Evolutionary conservation across 768 basidiomycete species (phyloP).

Genomic region (Tylopilus cervinicoccineus): DNA sequence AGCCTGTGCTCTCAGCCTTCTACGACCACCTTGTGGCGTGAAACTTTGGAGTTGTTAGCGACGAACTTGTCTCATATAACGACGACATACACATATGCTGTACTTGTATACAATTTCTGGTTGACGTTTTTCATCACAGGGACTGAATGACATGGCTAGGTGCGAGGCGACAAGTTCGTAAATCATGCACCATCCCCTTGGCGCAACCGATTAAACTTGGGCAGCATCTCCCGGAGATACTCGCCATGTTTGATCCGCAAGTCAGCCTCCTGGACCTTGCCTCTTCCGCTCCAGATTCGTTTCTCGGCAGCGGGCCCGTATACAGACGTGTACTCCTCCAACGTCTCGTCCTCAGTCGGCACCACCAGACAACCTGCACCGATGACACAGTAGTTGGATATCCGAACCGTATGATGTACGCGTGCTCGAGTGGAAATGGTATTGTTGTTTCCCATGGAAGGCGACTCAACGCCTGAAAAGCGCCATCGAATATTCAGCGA

Average conservation of each 20-base stretch:
- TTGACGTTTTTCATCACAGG: no score
- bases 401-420: constrained; percentile 76
- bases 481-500: background rate
- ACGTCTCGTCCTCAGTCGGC: constrained; percentile 70
- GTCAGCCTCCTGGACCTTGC: constrained; percentile 78
- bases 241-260: constrained; percentile 85
- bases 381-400: constrained; percentile 78
- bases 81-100: no score
- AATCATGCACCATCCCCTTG: constrained; percentile 50
- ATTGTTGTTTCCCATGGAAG: constrained; percentile 80
- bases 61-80: background rate
- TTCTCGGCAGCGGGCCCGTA: constrained; percentile 76
- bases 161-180: background rate
- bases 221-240: constrained; percentile 88
- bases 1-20: constrained; percentile 13
- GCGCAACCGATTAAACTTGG: constrained; percentile 79
- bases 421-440: constrained; percentile 81
- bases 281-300: constrained; percentile 81
- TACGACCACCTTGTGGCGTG: constrained; percentile 9
- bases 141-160: no score
- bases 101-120: background rate
- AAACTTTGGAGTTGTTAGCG: background rate
- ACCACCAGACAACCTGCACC: constrained; percentile 78
- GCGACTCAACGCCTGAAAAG: constrained; percentile 77
- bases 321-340: constrained; percentile 81